Percentiles rank a stretch among this genome's conserved stretches.
Evolutionary conservation across 495 filamentous ascomycete species (phyloP).

Genomic region (Saxophila tyrrhenica): DNA sequence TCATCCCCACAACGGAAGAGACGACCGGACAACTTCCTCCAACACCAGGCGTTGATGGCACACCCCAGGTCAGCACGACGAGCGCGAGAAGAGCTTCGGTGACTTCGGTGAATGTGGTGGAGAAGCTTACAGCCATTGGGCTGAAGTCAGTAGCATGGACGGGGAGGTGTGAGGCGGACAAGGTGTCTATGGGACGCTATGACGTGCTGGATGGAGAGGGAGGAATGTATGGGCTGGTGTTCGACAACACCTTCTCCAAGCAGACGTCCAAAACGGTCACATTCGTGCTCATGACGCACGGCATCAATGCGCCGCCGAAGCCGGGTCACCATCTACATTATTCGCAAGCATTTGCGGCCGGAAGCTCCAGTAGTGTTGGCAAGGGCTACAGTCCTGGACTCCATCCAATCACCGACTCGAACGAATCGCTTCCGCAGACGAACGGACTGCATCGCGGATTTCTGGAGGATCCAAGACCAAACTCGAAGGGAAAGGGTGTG

Average conservation of each 20-base stretch:
- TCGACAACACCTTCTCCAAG: slow-evolving; percentile 98
- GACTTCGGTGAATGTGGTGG: slow-evolving; percentile 45
- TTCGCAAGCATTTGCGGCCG: slow-evolving; percentile 35
- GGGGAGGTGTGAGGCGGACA: slow-evolving; percentile 92
- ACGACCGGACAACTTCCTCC: slow-evolving; percentile 28
- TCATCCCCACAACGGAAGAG: slow-evolving; percentile 39
- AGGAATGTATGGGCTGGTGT: slow-evolving; percentile 92
- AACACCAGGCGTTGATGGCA: slow-evolving; percentile 22
- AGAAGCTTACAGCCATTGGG: slow-evolving; percentile 74
- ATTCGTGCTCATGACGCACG: slow-evolving; percentile 87
- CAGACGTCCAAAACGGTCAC: slow-evolving; percentile 88
- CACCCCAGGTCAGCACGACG: slow-evolving; percentile 1
- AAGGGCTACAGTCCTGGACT: slow-evolving; percentile 27
- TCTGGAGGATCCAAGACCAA: slow-evolving; percentile 21
- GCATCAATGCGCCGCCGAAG: slow-evolving; percentile 70
- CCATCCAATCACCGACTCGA: slow-evolving; percentile 23
- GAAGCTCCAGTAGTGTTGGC: slow-evolving; percentile 40
- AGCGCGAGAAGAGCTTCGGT: slow-evolving; percentile 16
- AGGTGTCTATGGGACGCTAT: slow-evolving; percentile 83
- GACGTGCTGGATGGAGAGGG: slow-evolving; percentile 60
- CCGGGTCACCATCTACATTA: slow-evolving; percentile 58
- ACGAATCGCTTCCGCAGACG: slow-evolving; percentile 24
- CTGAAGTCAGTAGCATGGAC: slow-evolving; percentile 79
- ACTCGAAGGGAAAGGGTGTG: slow-evolving; percentile 15
- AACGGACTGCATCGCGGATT: slow-evolving; percentile 3